Evolutionary conservation across 1,284 basidiomycete species (phyloP).

Genomic region (Sporisorium graminicola): DNA sequence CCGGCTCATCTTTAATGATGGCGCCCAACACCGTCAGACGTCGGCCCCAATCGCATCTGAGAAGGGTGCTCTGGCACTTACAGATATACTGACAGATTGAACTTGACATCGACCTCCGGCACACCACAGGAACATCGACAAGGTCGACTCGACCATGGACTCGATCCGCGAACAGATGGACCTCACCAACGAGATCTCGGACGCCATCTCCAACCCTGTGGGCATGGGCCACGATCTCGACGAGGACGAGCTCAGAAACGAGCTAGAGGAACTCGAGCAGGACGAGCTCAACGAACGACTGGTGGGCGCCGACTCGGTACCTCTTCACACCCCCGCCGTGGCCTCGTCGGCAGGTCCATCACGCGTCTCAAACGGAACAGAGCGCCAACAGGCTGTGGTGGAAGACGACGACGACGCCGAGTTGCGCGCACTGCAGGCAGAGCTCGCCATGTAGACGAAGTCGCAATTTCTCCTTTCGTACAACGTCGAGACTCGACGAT

Average conservation of each 20-base stretch:
- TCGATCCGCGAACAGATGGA: constrained; percentile 92
- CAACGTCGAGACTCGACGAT: neutral
- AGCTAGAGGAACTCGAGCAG: constrained; percentile 91
- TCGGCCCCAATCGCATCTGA: neutral
- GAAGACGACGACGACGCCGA: constrained; percentile 95
- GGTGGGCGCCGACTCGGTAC: constrained; percentile 88
- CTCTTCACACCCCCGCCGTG: constrained; percentile 78
- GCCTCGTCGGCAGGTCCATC: constrained; percentile 50
- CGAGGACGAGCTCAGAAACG: constrained; percentile 86
- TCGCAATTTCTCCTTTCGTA: neutral
- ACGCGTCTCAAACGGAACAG: constrained; percentile 54
- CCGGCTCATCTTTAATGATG: neutral
- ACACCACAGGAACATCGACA: constrained; percentile 76
- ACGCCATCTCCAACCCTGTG: constrained; percentile 87
- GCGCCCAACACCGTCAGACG: neutral
- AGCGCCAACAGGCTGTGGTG: constrained; percentile 73
- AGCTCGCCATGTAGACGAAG: constrained; percentile 69
- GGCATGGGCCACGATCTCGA: constrained; percentile 77
- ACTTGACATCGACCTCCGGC: neutral
- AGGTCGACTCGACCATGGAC: constrained; percentile 92
- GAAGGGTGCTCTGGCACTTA: neutral
- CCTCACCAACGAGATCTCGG: constrained; percentile 92
- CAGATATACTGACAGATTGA: neutral
- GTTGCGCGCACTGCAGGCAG: constrained; percentile 90
- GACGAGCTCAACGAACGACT: constrained; percentile 89